phyloP scores from a whole-genome alignment of 345 rosid genomes.

The Geranium rotundifolium region DNA sequence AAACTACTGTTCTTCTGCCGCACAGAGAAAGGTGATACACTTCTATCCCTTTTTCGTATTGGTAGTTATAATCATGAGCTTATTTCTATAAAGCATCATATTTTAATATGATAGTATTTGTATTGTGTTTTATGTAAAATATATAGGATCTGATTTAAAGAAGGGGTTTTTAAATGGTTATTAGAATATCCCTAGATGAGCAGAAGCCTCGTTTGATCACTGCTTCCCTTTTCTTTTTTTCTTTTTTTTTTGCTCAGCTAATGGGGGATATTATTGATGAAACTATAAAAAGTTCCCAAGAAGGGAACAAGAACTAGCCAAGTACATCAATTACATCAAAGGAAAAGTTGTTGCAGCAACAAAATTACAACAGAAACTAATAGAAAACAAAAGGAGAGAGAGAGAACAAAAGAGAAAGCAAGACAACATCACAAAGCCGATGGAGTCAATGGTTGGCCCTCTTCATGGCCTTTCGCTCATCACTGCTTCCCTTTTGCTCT shows the following conservation, averaged over 20 bases:
- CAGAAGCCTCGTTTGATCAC: background rate
- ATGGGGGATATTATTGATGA: too few species aligned
- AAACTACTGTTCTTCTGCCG: constrained; percentile 57
- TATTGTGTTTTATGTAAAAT: background rate
- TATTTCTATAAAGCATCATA: background rate
- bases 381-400: too few species aligned
- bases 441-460: too few species aligned
- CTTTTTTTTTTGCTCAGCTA: too few species aligned
- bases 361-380: too few species aligned
- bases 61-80: background rate
- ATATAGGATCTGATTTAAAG: background rate
- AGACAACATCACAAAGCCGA: too few species aligned
- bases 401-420: too few species aligned
- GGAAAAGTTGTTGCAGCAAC: too few species aligned
- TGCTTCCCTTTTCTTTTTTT: background rate
- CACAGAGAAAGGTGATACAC: constrained; percentile 63
- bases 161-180: background rate
- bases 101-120: background rate
- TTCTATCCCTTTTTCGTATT: background rate
- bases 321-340: too few species aligned
- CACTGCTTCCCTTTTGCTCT: background rate
- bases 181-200: background rate
- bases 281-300: too few species aligned
- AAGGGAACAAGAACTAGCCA: too few species aligned
- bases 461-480: too few species aligned